Conservation (phyloP, 495 filamentous ascomycete genomes). For the Penicillium chermesinum region DNA sequence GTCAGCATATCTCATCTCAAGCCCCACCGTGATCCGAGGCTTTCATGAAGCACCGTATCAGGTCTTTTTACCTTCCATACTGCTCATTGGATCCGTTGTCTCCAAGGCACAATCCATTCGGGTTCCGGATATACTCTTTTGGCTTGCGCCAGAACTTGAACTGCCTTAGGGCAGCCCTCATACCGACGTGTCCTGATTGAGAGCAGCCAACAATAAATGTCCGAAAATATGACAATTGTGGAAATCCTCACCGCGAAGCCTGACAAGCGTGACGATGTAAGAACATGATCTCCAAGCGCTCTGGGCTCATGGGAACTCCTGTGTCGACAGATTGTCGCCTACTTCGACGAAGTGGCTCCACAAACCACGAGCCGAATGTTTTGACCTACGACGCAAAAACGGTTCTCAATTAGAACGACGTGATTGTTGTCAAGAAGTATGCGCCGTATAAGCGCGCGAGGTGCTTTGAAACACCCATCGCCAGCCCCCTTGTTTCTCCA, state of each 20-base stretch:
- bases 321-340: conserved; percentile 17
- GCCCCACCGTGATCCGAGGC: no score
- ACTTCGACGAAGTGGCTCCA: conserved; percentile 22
- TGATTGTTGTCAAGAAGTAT: conserved; percentile 33
- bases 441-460: not conserved
- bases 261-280: conserved; percentile 31
- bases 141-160: no score
- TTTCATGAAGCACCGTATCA: no score
- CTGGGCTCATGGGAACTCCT: not conserved
- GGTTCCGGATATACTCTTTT: no score
- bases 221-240: conserved; percentile 27
- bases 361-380: conserved; percentile 31
- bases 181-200: not conserved
- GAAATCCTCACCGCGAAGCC: conserved; percentile 28
- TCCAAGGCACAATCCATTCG: no score
- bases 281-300: not conserved
- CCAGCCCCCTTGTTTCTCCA: no score
- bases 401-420: conserved; percentile 24
- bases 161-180: no score
- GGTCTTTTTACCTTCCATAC: no score
- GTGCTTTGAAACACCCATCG: not conserved
- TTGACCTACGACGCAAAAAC: conserved; percentile 29
- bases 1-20: no score
- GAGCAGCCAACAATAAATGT: conserved; percentile 7
- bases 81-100: no score